Evolutionary conservation across 768 basidiomycete genomes (phyloP), one percentile per base, ranked within the genome.

Genomic region (Mycena chlorophos): DNA sequence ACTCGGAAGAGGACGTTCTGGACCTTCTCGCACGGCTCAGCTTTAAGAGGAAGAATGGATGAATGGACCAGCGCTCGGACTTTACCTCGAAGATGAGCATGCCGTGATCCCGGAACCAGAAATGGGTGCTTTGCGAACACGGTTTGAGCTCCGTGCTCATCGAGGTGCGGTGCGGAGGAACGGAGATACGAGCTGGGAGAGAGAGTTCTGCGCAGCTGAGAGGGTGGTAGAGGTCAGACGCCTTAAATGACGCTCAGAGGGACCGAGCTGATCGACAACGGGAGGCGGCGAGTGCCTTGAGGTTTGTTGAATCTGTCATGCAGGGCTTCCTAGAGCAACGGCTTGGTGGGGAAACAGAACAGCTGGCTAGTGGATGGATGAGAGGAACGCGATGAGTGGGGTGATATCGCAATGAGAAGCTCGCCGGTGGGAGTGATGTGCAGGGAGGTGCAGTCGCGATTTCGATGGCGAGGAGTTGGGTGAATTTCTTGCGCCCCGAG

Each of bases 1-100:
- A 73, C 70, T 20, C 68, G 68, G 63, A 72, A 76, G 27, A 75
- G 54, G 1, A 65, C 62, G 26, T 66, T 61, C 51, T 75, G 69
- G 1, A 71, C 73, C 75, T 76, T 53, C 4, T 19, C 16, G 8
- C 17, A 20, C 8, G 4, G 8, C 3, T 10, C 12, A 13, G 39
- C 4, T 22, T 51, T n/a, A 54, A 50, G 8, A 16, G 31, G 14
- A 4, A 42, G 23, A 27, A 45, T 29, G n/a, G 28, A 23, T 22
- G 1, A 1, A 19, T 3, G 22, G 10, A 19, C n/a, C n/a, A 23
- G 12, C 5, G 40, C 13, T 25, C 20, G 0, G 0, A 14, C 39
- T 51, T 4, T 0, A 58, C 60, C 51, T 62, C 56, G 51, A 62
- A 62, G 19, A 62, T 58, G 42, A 62, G 56, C 60, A 62, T 62